Percentiles rank a stretch among this genome's conserved stretches.
Conservation (phyloP, 1,139 yeast species). For the Yamadazyma diddensiae region DNA sequence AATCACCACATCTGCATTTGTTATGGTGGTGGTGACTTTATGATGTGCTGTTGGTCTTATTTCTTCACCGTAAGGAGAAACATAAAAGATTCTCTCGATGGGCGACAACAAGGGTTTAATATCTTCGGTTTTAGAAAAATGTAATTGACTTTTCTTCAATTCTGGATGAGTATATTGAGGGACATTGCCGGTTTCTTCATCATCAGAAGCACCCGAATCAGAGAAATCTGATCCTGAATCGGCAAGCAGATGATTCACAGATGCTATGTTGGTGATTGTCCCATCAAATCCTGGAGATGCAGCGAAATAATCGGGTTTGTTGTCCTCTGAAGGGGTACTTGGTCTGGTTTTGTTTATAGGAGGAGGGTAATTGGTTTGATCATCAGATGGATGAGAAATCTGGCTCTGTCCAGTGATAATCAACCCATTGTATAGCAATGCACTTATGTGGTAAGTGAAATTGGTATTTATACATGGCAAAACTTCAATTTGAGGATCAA, state of each 20-base stretch:
- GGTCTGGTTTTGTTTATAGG: slow-evolving; percentile 39
- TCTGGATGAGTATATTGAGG: slow-evolving; percentile 84
- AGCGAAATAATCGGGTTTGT: background rate
- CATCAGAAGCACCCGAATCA: slow-evolving; percentile 24
- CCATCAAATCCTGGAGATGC: background rate
- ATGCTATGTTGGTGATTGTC: slow-evolving; percentile 13
- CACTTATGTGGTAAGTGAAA: slow-evolving; percentile 84
- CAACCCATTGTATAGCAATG: slow-evolving; percentile 64
- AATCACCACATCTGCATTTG: slow-evolving; percentile 54
- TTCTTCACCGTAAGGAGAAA: slow-evolving; percentile 87
- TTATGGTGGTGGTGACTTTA: slow-evolving; percentile 54
- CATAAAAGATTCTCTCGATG: slow-evolving; percentile 69
- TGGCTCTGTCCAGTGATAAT: slow-evolving; percentile 92
- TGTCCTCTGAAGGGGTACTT: slow-evolving; percentile 24
- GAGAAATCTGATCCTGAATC: slow-evolving; percentile 16
- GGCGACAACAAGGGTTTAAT: slow-evolving; percentile 71
- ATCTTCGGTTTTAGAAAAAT: slow-evolving; percentile 56
- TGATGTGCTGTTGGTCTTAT: slow-evolving; percentile 75
- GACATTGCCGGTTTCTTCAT: slow-evolving; percentile 53
- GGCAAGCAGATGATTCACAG: slow-evolving; percentile 11
- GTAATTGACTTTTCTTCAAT: slow-evolving; percentile 67
- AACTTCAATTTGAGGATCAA: slow-evolving; percentile 54
- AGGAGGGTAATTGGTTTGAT: slow-evolving; percentile 29
- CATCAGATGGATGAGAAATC: slow-evolving; percentile 75
- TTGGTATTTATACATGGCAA: slow-evolving; percentile 83